Evolutionary conservation across 2,329 filamentous ascomycete species (phyloP), one percentile per base, ranked within the genome.

Genomic region (Botrytis galanthina): DNA sequence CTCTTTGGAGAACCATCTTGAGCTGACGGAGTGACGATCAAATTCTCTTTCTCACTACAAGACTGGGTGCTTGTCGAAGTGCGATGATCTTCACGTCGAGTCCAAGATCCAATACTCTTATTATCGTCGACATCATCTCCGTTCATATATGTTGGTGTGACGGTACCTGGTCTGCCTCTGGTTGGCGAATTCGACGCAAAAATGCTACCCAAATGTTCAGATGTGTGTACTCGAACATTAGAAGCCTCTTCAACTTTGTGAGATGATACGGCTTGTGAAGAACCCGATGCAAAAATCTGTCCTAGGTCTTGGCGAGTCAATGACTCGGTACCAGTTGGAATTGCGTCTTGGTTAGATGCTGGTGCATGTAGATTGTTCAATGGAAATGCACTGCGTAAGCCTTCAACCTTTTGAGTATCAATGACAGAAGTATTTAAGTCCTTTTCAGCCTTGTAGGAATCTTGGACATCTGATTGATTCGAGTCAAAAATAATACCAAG

Each of bases 1-100:
- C 62, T 67, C 39, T 74, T 76, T 74, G 74, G 74, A 48, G 75
- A 75, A 16, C 64, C 44, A 14, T 72, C 59, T 64, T 76, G 77
- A 37, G 51, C 68, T 46, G 69, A 71, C 39, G 77, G 72, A 29
- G 74, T 75, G 22, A 77, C 37, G 37, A 72, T 46, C 9, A n/a
- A 46, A 60, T 54, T 66, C 29, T 59, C 44, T 29, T 72, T 68
- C 66, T 57, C 66, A 29, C 26, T 54, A 29, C 62, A 51, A 14
- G 70, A 72, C n/a, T 39, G 46, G 60, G 37, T 59, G n/a, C 48
- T 68, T n/a, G 48, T 48, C 18, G 70, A 72, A 35, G n/a, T 35
- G 18, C 32, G 44, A 46, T 68, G 20, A 42, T 68, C 62, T 44
- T n/a, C n/a, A 32, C 37, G 66, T 20, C 66, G 48, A 26, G 66